A percentile compares a stretch with the other conserved stretches of the same genome.
These are phyloP conservation scores for Wickerhamomyces queroliae DNA, from an alignment of 805 yeast genomes.

Conservation along the genomic window DNA sequence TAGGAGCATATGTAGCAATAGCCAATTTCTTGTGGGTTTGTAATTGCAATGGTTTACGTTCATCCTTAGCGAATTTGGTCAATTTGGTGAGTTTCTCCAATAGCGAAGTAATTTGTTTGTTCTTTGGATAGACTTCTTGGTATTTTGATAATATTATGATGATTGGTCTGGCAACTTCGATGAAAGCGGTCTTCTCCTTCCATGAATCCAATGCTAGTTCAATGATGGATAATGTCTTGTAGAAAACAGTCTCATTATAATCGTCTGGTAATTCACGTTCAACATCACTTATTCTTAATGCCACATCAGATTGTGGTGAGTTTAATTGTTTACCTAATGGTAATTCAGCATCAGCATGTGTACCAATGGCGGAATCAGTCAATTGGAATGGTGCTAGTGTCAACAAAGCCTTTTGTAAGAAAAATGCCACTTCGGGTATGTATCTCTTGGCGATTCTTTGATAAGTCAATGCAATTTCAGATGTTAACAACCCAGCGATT, in stretches of 20 bases:
- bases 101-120: slow-evolving; percentile 28
- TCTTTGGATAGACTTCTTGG: slow-evolving; percentile 28
- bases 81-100: slow-evolving; percentile 44
- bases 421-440: slow-evolving; percentile 70
- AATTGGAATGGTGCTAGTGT: slow-evolving; percentile 35
- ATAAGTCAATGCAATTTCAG: slow-evolving; percentile 60
- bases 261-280: slow-evolving; percentile 24
- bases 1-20: slow-evolving; percentile 80
- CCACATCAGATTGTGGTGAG: slow-evolving; percentile 2
- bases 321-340: slow-evolving; percentile 13
- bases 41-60: slow-evolving; percentile 65
- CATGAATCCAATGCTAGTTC: slow-evolving; percentile 37
- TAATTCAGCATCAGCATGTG: slow-evolving; percentile 15
- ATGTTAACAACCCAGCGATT: slow-evolving; percentile 59
- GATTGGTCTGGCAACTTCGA: slow-evolving; percentile 52
- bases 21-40: slow-evolving; percentile 84
- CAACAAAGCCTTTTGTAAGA: slow-evolving; percentile 46
- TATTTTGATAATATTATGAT: slow-evolving; percentile 35
- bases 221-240: slow-evolving; percentile 25
- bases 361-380: slow-evolving; percentile 6
- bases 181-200: slow-evolving; percentile 57
- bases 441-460: slow-evolving; percentile 78
- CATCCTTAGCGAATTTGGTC: slow-evolving; percentile 38
- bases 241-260: slow-evolving; percentile 17
- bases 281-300: slow-evolving; percentile 15